Evolutionary conservation across 1,284 basidiomycete genomes (phyloP).

Genomic region (Inonotus hispidus): DNA sequence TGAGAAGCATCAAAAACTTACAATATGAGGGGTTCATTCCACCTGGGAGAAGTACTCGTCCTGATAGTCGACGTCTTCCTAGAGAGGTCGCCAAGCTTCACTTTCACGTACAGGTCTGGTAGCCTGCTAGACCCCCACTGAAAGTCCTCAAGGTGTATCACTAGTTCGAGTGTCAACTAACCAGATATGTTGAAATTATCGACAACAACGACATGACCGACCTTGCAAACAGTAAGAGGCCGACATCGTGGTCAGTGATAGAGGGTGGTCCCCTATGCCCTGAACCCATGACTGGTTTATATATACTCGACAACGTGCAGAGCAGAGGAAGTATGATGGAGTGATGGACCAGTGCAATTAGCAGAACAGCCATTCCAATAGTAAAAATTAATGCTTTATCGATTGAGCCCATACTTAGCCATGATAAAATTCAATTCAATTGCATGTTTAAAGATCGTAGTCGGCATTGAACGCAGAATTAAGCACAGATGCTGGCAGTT

Average conservation of each 20-base stretch:
- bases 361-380: no score
- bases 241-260: background rate
- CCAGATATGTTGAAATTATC: background rate
- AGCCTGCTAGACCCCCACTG: background rate
- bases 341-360: no score
- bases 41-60: background rate
- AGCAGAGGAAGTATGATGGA: no score
- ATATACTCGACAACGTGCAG: no score
- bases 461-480: no score
- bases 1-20: background rate
- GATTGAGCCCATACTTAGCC: no score
- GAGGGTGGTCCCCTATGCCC: background rate
- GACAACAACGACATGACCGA: background rate
- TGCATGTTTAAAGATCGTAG: no score
- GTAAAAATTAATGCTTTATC: no score
- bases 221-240: background rate
- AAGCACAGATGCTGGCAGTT: no score
- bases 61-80: background rate
- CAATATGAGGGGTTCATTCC: background rate
- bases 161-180: background rate
- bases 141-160: background rate
- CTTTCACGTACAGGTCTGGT: conserved; percentile 1
- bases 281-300: background rate
- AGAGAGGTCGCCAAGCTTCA: background rate
- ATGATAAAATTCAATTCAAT: no score